Percentiles rank a stretch among this genome's conserved stretches.
These are phyloP conservation scores for Zopfochytrium polystomum DNA, from an alignment of 371 early-diverging fungal species.

Conservation along the genomic window DNA sequence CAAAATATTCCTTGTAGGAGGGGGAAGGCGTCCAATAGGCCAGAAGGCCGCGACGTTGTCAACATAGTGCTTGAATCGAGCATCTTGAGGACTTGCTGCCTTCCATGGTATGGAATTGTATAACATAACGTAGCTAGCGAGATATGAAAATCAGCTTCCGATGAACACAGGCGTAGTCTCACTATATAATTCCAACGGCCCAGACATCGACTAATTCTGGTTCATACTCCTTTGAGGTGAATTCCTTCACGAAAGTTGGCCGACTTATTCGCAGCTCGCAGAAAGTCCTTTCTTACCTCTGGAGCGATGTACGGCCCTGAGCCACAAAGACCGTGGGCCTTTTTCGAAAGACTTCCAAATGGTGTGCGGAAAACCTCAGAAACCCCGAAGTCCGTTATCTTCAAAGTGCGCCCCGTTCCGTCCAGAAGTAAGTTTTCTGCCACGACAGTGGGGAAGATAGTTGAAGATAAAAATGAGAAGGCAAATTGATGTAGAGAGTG, in stretches of 20 bases:
- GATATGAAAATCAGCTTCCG: neutral
- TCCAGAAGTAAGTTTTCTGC: conserved; percentile 88
- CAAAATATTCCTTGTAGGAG: conserved; percentile 32
- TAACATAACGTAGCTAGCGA: conserved; percentile 43
- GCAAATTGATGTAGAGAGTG: too few species aligned
- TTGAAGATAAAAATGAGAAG: too few species aligned
- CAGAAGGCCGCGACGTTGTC: conserved; percentile 38
- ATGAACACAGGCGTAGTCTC: neutral
- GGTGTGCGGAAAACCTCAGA: conserved; percentile 84
- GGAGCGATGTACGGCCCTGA: conserved; percentile 57
- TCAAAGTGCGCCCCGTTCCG: conserved; percentile 65
- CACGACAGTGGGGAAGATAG: conserved; percentile 28
- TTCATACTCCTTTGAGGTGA: conserved; percentile 43
- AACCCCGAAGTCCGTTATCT: conserved; percentile 98
- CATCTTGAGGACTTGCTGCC: conserved; percentile 34
- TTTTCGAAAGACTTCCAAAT: conserved; percentile 32
- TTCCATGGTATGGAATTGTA: conserved; percentile 50
- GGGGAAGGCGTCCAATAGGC: conserved; percentile 41
- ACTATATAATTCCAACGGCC: conserved; percentile 38
- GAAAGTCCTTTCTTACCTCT: conserved; percentile 30
- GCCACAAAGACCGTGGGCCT: conserved; percentile 44
- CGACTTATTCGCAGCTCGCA: too few species aligned
- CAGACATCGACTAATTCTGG: conserved; percentile 48
- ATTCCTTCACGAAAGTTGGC: conserved; percentile 16
- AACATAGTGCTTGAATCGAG: conserved; percentile 42